phyloP scores from a whole-genome alignment of 352 stramenopile species.

The Peronospora farinosa region DNA sequence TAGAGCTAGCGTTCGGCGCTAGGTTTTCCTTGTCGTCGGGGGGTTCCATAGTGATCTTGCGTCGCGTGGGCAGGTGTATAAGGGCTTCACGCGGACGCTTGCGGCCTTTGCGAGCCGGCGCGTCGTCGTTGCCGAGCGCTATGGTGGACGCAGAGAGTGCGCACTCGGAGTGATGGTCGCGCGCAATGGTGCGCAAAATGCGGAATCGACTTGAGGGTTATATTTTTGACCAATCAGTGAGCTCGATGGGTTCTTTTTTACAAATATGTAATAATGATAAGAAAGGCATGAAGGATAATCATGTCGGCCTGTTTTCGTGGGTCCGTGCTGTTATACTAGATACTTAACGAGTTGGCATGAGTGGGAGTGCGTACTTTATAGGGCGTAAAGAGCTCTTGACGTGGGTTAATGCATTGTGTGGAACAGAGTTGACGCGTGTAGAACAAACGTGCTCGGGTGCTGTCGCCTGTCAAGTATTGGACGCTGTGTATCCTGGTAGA shows the following conservation, averaged over 20 bases:
- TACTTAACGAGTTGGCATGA: slow-evolving; percentile 1
- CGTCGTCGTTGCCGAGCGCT: slow-evolving; percentile 8
- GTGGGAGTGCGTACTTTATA: slow-evolving; percentile 73
- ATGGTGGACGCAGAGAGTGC: slow-evolving; percentile 9
- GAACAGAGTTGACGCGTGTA: slow-evolving; percentile 91
- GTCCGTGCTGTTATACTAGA: not conserved
- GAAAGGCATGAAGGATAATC: not conserved
- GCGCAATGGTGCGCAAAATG: not conserved
- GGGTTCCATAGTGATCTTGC: slow-evolving; percentile 25
- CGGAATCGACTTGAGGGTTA: slow-evolving; percentile 1
- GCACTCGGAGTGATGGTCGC: slow-evolving; percentile 16
- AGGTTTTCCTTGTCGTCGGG: slow-evolving; percentile 43
- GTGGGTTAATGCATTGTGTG: slow-evolving; percentile 94
- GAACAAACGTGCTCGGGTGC: slow-evolving; percentile 93
- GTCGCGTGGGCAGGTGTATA: slow-evolving; percentile 19
- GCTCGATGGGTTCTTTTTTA: not conserved
- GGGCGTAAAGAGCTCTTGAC: slow-evolving; percentile 93
- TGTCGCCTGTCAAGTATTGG: slow-evolving; percentile 94
- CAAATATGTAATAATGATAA: not conserved
- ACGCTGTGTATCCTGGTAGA: slow-evolving; percentile 86
- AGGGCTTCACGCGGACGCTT: slow-evolving; percentile 31
- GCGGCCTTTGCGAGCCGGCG: slow-evolving; percentile 14
- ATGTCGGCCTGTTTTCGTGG: not conserved
- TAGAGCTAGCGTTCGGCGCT: slow-evolving; percentile 12
- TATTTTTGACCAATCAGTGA: slow-evolving; percentile 1